Base-by-base conservation (phyloP, 441 rosid species). In the Caryocar brasiliense region DNA sequence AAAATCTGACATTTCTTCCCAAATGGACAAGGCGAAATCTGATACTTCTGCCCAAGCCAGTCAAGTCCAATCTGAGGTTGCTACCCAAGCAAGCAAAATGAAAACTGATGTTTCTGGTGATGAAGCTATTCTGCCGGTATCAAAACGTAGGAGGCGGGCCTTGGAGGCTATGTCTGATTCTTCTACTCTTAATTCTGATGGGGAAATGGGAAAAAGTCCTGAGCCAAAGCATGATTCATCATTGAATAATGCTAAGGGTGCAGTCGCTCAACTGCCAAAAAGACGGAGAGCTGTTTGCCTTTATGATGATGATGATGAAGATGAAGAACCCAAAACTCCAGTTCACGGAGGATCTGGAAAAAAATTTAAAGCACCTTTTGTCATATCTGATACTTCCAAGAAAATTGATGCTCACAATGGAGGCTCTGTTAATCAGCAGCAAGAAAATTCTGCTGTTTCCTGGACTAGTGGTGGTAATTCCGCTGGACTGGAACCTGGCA, bases 221-320 rank as follows among this genome's bases (percentile, higher is more conserved):
- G 77, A 66, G 32, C 58, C 54, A 40, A 82, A 70, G 74, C 61
- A 53, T 55, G 64, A 67, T 30, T 33, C 46, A 22, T 48, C 62
- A 65, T 67, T 67, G 48, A 60, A 42, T 39, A 56, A 53, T 54
- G 47, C 51, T 45, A 81, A 46, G 56, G 65, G 43, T 65, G 29
- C 65, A 2, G 55, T 21, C 65, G 54, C 64, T 49, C 89, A 74
- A 51, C 43, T 57, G 28, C 75, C 57, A 24, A 94, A 70, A 77
- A 85, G 78, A 58, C 83, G 99, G 23, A 81, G 96, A 76, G 94
- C 92, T 49, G 95, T 94, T 67, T 62, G 95, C 70, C 75, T 89
- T 34, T 74, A 47, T 39, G 94, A 84, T 26, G 91, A 77, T 29
- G 81, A 88, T 6, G 86, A 69, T 29, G 83, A 81, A 28, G 87